Base-by-base conservation (phyloP, 495 filamentous ascomycete genomes). In the Niebla homalea region DNA sequence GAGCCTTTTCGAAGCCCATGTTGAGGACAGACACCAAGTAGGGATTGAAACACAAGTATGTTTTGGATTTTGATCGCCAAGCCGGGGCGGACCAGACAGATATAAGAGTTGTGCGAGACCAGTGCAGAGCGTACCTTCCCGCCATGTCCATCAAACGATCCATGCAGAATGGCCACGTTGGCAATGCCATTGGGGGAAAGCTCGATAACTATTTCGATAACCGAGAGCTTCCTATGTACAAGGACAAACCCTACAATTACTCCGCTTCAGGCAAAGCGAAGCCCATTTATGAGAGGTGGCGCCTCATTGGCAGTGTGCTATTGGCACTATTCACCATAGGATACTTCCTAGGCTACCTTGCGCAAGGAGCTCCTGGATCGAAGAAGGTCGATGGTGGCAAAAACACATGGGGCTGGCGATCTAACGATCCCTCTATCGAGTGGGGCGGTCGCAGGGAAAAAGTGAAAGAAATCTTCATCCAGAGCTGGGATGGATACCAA, bases 401-500 rank as follows among this genome's bases (percentile, higher is more conserved):
- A 21, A 47, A 35, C 15, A 18, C 53, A 16, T 60, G 60, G 56
- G 48, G 23, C 38, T 58, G 58, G 55, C 40, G 47, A 37, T 43
- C 50, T 45, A 59, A 52, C 26, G 60, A 57, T 45, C 49, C 61
- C 23, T 62, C 63, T 19, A 68, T 72, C 5, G 77, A 89, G 58
- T 99, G 92, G 92, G 57, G 74, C 23, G 71, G 71, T 49, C 76
- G 89, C 60, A 78, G 85, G 58, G 79, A 95, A 54, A 77, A 77
- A 60, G 93, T 99, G n/a, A 85, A 83, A 51, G 85, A 94, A 62
- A 85, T 81, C 19, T 94, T 99, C 64, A 76, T 78, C 56, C 65
- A 88, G 55, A 96, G 89, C 59, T 97, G 89, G 83, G 81, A 85
- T 60, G 86, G 83, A 2, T 99, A 99, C 62, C 85, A 93, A 64